phyloP scores from a whole-genome alignment of 2,329 filamentous ascomycete species.

The Aspergillus melleus region DNA sequence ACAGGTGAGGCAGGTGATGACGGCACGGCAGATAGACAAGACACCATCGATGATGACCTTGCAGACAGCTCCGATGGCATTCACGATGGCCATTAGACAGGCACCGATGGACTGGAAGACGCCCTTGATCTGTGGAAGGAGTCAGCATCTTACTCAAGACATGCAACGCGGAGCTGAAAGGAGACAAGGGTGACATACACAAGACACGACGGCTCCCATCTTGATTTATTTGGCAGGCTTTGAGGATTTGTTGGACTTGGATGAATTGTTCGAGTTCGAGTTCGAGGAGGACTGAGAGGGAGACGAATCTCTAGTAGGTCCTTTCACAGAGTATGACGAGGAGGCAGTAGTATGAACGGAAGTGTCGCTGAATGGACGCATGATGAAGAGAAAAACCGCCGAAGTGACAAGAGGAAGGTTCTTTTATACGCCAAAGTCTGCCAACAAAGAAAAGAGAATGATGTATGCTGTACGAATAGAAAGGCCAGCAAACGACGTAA shows the following conservation, averaged over 20 bases:
- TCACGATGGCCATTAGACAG: constrained; percentile 67
- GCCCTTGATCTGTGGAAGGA: constrained; percentile 53
- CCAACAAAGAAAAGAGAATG: not conserved
- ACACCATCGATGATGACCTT: constrained; percentile 68
- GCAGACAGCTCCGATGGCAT: constrained; percentile 64
- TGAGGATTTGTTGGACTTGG: constrained; percentile 8
- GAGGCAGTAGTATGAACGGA: constrained; percentile 30
- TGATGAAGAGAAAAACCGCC: constrained; percentile 11
- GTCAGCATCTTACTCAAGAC: constrained; percentile 21
- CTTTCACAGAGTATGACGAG: constrained; percentile 27
- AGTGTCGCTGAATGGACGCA: constrained; percentile 32
- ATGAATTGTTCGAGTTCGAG: constrained; percentile 15
- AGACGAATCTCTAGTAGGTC: not conserved
- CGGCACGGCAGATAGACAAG: constrained; percentile 63
- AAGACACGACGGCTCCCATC: constrained; percentile 83
- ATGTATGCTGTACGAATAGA: constrained; percentile 8
- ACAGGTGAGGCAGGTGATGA: constrained; percentile 64
- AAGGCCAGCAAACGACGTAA: not conserved
- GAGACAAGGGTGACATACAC: constrained; percentile 61
- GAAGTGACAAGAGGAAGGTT: not conserved
- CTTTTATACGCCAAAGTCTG: constrained; percentile 7
- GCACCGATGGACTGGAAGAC: constrained; percentile 64
- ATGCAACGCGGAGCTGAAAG: not conserved
- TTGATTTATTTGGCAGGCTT: constrained; percentile 34
- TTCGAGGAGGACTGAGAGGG: constrained; percentile 8